Evolutionary conservation across 2,329 filamentous ascomycete genomes (phyloP).

Genomic region (Mycosphaerelloides madeirae): DNA sequence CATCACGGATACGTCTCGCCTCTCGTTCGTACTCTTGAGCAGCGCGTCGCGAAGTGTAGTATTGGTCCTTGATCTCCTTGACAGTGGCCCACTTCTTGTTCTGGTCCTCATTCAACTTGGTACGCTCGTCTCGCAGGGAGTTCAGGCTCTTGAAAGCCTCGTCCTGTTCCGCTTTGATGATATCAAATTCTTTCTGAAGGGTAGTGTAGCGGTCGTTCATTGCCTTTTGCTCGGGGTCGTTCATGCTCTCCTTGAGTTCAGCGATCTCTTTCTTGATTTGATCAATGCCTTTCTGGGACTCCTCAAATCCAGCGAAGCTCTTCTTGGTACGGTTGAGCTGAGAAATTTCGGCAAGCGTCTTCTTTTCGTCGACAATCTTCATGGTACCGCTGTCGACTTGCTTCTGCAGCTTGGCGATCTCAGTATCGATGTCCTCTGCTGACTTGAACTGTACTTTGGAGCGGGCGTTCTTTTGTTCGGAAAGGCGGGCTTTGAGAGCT

Average conservation of each 20-base stretch:
- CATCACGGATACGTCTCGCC: conserved; percentile 67
- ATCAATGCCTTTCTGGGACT: conserved; percentile 78
- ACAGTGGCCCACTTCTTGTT: conserved; percentile 79
- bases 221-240: conserved; percentile 86
- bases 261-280: conserved; percentile 82
- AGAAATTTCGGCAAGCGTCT: conserved; percentile 78
- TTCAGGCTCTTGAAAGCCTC: conserved; percentile 85
- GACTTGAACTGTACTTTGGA: conserved; percentile 80
- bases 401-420: conserved; percentile 75
- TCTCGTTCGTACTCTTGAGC: conserved; percentile 79
- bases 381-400: conserved; percentile 84
- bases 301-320: conserved; percentile 80
- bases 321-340: conserved; percentile 84
- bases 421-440: conserved; percentile 77
- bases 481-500: conserved; percentile 76
- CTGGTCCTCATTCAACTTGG: conserved; percentile 77
- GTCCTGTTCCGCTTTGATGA: conserved; percentile 88
- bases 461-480: conserved; percentile 81
- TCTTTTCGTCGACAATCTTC: conserved; percentile 97
- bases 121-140: conserved; percentile 76
- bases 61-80: conserved; percentile 83
- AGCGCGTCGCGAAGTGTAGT: conserved; percentile 78
- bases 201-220: conserved; percentile 79
- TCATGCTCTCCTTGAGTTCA: conserved; percentile 79
- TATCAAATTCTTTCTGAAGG: conserved; percentile 82